Conservation (phyloP, 2,329 filamentous ascomycete species). For the Alternaria arborescens region DNA sequence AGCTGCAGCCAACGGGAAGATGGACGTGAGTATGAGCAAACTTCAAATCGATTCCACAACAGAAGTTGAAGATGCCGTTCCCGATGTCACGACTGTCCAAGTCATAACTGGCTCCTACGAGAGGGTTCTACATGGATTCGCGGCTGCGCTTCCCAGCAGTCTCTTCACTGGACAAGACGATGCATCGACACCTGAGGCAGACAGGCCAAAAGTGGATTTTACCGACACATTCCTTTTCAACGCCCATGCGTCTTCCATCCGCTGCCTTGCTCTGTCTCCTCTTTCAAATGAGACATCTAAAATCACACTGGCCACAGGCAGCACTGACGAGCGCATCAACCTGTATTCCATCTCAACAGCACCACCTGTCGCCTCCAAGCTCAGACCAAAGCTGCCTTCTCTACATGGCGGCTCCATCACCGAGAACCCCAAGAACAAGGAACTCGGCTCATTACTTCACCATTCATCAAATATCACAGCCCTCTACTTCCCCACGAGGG, state of each 20-base stretch:
- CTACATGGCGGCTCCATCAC: constrained; percentile 77
- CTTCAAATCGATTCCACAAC: constrained; percentile 14
- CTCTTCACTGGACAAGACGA: constrained; percentile 41
- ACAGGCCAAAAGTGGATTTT: constrained; percentile 66
- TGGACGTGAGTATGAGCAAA: constrained; percentile 30
- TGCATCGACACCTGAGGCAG: constrained; percentile 27
- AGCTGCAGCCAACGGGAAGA: constrained; percentile 25
- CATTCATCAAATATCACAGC: constrained; percentile 84
- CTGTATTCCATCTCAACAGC: constrained; percentile 81
- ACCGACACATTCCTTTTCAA: constrained; percentile 96
- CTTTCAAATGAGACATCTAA: constrained; percentile 78
- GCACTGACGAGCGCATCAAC: constrained; percentile 94
- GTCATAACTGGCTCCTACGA: constrained; percentile 95
- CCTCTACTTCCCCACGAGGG: constrained; percentile 82
- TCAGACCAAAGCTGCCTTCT: constrained; percentile 68
- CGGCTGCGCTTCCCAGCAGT: constrained; percentile 69
- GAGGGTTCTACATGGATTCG: constrained; percentile 87
- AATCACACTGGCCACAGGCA: constrained; percentile 87
- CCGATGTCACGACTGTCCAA: constrained; percentile 68
- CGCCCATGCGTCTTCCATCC: constrained; percentile 88
- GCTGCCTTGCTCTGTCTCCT: constrained; percentile 82
- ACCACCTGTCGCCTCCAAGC: constrained; percentile 64
- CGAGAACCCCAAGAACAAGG: constrained; percentile 86
- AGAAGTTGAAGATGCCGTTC: constrained; percentile 12
- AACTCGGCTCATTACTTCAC: constrained; percentile 86